Evolutionary conservation across 2,329 filamentous ascomycete species (phyloP).

Genomic region (Botrytis pseudocinerea): DNA sequence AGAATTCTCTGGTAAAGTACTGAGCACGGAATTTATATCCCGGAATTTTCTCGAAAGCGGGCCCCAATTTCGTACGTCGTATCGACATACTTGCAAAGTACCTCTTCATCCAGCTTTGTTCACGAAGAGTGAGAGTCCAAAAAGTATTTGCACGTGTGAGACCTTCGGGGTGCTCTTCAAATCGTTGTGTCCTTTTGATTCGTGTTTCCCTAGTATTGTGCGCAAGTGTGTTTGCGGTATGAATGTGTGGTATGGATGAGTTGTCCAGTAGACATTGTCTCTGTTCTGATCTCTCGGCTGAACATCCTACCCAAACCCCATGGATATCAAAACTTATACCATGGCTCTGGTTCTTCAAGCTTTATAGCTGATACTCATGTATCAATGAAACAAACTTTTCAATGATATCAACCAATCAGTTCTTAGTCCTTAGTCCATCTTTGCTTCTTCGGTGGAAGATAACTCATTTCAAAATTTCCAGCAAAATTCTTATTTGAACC

Average conservation of each 20-base stretch:
- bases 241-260: no score
- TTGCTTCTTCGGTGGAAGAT: neutral
- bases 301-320: neutral
- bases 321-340: neutral
- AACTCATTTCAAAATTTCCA: neutral
- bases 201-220: neutral
- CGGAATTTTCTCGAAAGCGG: neutral
- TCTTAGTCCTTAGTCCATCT: neutral
- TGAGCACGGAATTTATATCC: neutral
- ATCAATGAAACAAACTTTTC: neutral
- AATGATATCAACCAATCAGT: neutral
- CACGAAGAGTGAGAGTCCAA: fast-evolving
- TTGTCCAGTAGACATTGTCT: neutral
- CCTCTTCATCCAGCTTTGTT: neutral
- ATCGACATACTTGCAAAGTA: no score
- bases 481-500: neutral
- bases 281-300: neutral
- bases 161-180: neutral
- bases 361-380: neutral
- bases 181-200: neutral
- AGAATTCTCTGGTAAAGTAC: neutral
- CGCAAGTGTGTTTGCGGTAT: neutral
- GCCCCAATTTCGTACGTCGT: neutral
- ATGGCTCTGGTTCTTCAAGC: neutral
- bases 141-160: neutral